phyloP scores from a whole-genome alignment of 2,329 filamentous ascomycete species.

The Fusarium neocosmosporiellum region DNA sequence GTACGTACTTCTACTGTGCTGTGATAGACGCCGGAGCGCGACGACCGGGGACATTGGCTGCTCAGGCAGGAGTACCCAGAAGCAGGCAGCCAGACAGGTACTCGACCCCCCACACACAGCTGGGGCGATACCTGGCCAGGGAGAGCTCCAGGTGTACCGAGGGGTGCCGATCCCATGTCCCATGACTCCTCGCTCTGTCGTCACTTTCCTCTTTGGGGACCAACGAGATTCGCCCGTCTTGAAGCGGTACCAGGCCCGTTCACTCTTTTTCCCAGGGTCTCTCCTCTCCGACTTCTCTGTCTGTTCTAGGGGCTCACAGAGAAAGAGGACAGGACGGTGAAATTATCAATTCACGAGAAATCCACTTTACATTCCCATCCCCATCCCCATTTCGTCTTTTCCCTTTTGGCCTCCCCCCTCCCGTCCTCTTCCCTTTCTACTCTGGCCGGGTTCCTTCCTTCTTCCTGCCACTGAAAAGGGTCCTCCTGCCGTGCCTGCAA shows the following conservation, averaged over 20 bases:
- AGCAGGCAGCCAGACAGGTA: constrained; percentile 10
- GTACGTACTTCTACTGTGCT: background rate
- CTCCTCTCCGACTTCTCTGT: constrained; percentile 4
- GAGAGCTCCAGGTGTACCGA: constrained; percentile 11
- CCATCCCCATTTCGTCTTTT: constrained; percentile 25
- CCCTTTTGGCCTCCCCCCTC: background rate
- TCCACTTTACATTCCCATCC: constrained; percentile 39
- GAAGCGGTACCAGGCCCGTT: constrained; percentile 8
- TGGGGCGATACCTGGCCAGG: constrained; percentile 15
- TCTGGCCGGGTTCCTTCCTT: constrained; percentile 33
- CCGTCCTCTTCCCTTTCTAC: constrained; percentile 23
- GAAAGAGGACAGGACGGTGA: constrained; percentile 7
- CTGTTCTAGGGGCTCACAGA: background rate
- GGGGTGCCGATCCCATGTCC: constrained; percentile 31
- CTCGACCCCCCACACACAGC: background rate
- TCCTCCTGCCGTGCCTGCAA: constrained; percentile 24
- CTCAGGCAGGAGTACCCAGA: constrained; percentile 9
- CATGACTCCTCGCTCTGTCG: constrained; percentile 41
- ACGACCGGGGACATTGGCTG: constrained; percentile 14
- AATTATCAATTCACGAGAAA: constrained; percentile 40
- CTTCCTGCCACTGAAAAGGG: constrained; percentile 22
- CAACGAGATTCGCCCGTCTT: constrained; percentile 16
- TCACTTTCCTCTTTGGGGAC: constrained; percentile 38
- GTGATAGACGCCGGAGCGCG: constrained; percentile 10
- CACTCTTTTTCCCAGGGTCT: constrained; percentile 27